Evolutionary conservation across 1,284 basidiomycete genomes (phyloP).

Genomic region (Puccinia novopanici): DNA sequence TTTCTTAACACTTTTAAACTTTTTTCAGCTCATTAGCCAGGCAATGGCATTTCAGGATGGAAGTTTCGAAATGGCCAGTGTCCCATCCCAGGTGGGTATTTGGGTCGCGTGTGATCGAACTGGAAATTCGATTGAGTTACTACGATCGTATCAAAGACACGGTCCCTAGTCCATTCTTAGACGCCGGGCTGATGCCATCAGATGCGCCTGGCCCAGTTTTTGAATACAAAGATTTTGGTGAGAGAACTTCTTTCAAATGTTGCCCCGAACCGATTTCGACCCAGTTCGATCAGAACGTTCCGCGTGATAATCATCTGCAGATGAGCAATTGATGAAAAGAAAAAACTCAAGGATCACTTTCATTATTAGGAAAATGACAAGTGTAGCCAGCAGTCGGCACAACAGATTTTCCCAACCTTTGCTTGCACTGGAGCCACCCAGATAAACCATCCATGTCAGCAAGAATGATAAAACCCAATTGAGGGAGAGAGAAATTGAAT

Average conservation of each 20-base stretch:
- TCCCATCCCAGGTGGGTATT: conserved; percentile 81
- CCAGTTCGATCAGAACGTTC: not conserved
- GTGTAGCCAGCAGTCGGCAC: too few relatives aligned
- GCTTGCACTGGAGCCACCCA: too few relatives aligned
- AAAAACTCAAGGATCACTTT: too few relatives aligned
- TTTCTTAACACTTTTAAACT: conserved; percentile 40
- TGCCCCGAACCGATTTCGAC: not conserved
- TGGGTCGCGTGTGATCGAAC: conserved; percentile 81
- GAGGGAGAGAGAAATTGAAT: too few relatives aligned
- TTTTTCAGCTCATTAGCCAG: conserved; percentile 2
- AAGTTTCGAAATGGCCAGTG: conserved; percentile 63
- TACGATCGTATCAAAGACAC: conserved; percentile 89
- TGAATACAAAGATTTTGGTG: conserved; percentile 76
- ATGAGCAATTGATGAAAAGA: too few relatives aligned
- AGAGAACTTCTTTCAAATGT: conserved; percentile 52
- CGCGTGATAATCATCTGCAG: too few relatives aligned
- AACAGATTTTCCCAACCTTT: too few relatives aligned
- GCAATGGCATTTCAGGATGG: conserved; percentile 49
- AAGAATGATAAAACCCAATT: too few relatives aligned
- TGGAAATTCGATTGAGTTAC: conserved; percentile 88
- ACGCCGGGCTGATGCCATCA: conserved; percentile 69
- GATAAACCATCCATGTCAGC: too few relatives aligned
- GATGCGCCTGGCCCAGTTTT: conserved; percentile 80
- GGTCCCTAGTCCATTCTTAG: conserved; percentile 75
- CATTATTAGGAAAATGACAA: too few relatives aligned